Evolutionary conservation across 108 stramenopile genomes (phyloP).

Genomic region (Pseudonitzschia delicatissima): DNA sequence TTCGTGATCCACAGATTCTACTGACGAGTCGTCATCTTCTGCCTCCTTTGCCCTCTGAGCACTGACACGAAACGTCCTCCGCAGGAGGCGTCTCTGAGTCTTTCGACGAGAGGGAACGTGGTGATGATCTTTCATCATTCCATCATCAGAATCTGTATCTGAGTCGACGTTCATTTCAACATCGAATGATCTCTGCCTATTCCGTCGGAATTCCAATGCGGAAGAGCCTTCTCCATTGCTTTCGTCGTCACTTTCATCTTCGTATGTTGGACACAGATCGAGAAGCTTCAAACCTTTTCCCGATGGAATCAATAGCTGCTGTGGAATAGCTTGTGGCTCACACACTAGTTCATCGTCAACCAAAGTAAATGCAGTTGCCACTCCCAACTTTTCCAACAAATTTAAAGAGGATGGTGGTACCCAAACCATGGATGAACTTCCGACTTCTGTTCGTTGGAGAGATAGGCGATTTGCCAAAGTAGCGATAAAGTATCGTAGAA

Average conservation of each 20-base stretch:
- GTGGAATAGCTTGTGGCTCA: slow-evolving; percentile 74
- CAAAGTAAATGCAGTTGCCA: slow-evolving; percentile 73
- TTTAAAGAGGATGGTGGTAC: slow-evolving; percentile 73
- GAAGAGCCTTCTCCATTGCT: slow-evolving; percentile 20
- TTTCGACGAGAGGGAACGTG: slow-evolving; percentile 23
- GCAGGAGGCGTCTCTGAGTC: slow-evolving; percentile 23
- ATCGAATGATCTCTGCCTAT: slow-evolving; percentile 12
- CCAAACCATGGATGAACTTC: slow-evolving; percentile 23
- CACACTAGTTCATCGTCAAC: slow-evolving; percentile 86
- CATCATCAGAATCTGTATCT: slow-evolving; percentile 40
- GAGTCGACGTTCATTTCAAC: slow-evolving; percentile 27
- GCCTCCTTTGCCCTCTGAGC: slow-evolving; percentile 13
- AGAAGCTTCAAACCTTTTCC: slow-evolving; percentile 78
- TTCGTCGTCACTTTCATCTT: slow-evolving; percentile 46
- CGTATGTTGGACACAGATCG: slow-evolving; percentile 70
- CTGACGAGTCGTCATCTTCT: not conserved
- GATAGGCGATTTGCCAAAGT: slow-evolving; percentile 55
- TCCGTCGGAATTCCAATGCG: slow-evolving; percentile 3
- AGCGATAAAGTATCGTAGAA: slow-evolving; percentile 60
- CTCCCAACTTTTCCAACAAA: slow-evolving; percentile 75
- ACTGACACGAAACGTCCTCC: slow-evolving; percentile 9
- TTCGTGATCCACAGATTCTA: slow-evolving; percentile 34
- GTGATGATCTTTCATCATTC: slow-evolving; percentile 19
- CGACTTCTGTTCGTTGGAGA: slow-evolving; percentile 23
- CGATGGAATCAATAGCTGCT: slow-evolving; percentile 86